These are phyloP conservation scores for Borovskyia barvae DNA, from an alignment of 208 protist species.

Conservation along the genomic window DNA sequence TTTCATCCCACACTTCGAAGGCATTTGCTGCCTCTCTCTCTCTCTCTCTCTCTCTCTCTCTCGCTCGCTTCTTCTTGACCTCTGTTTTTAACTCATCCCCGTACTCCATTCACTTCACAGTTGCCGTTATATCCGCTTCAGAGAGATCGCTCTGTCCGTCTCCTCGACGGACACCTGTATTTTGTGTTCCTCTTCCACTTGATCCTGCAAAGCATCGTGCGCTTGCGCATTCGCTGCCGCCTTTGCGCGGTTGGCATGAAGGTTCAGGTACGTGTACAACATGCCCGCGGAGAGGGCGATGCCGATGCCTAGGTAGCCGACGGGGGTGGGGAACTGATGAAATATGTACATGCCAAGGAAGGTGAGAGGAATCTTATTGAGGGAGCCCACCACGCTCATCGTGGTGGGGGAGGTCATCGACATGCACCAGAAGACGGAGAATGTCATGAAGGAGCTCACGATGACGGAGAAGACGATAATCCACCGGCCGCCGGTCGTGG, in stretches of 20 bases:
- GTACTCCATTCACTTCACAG: too few species aligned
- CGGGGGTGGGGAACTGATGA: slow-evolving; percentile 62
- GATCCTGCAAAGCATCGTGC: too few species aligned
- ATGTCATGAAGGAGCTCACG: slow-evolving; percentile 75
- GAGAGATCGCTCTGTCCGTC: too few species aligned
- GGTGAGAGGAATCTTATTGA: slow-evolving; percentile 85
- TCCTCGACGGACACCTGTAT: slow-evolving; percentile 2
- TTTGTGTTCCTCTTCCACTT: not conserved
- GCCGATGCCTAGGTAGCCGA: slow-evolving; percentile 72
- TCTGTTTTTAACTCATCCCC: too few species aligned
- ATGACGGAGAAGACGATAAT: slow-evolving; percentile 48
- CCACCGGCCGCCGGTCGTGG: slow-evolving; percentile 17
- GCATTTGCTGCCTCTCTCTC: too few species aligned
- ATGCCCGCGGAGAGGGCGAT: slow-evolving; percentile 66
- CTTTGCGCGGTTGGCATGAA: slow-evolving; percentile 31
- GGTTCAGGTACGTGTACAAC: slow-evolving; percentile 74
- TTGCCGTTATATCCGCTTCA: too few species aligned
- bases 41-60: too few species aligned
- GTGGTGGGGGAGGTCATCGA: slow-evolving; percentile 87
- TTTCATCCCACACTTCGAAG: too few species aligned
- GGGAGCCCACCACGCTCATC: slow-evolving; percentile 80
- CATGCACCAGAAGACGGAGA: slow-evolving; percentile 90
- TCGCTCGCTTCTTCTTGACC: too few species aligned
- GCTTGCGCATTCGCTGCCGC: slow-evolving; percentile 4
- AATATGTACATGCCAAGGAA: slow-evolving; percentile 86